Evolutionary conservation across 129 eudicot species (phyloP), one percentile per base, ranked within the genome.

Genomic region (Flaveria robusta): DNA sequence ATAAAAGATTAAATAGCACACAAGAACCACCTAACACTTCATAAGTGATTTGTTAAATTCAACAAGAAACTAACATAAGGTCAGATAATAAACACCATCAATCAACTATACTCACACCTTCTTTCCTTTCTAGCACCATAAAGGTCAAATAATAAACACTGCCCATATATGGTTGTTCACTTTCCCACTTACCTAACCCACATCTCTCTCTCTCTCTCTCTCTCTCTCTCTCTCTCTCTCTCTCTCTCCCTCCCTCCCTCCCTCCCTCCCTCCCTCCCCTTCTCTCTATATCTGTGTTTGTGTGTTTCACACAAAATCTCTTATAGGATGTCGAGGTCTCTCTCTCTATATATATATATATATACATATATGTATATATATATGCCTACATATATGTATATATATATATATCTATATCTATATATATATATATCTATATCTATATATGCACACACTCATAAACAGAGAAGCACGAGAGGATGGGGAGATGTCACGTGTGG

Each of bases 401-500:
- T n/a, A n/a, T n/a, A n/a, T n/a, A n/a, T n/a, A n/a, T n/a, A n/a
- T n/a, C n/a, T n/a, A n/a, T n/a, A n/a, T n/a, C n/a, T n/a, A n/a
- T n/a, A n/a, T n/a, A n/a, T n/a, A n/a, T n/a, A n/a, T n/a, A n/a
- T n/a, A n/a, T n/a, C n/a, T n/a, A n/a, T n/a, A n/a, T n/a, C 37
- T 5, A 6, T 5, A 31, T 1, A 31, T 5, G 5, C 0, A 31
- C 37, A 31, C 37, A 31, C 37, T 10, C 34, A 23, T 7, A 10
- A 58, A 58, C 41, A 60, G 41, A 29, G 68, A 63, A 63, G 10
- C 68, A 63, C 45, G 20, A 63, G 23, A 29, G 68, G 68, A 63
- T 63, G 20, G 19, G 68, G 43, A 63, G 20, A 12, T 63, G 68
- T 63, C 68, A 63, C 68, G 68, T 63, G 68, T 29, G 39, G 68